These are phyloP conservation scores for Cryphonectria carpinicola DNA, from an alignment of 2,329 filamentous ascomycete genomes.

Conservation along the genomic window DNA sequence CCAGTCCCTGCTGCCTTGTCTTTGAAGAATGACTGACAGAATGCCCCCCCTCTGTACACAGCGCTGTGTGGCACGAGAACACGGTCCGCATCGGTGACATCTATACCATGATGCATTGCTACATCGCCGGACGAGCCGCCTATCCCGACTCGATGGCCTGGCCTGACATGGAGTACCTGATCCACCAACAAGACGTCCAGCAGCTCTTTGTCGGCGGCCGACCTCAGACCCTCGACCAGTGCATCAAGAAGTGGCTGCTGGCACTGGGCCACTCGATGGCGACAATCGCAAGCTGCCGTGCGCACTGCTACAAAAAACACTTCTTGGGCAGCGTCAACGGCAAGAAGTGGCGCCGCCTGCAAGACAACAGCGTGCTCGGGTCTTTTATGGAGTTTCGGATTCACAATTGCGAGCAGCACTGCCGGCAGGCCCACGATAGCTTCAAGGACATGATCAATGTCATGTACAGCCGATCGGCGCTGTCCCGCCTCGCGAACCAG, in stretches of 20 bases:
- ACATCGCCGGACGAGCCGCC: not conserved
- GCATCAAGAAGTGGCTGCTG: not conserved
- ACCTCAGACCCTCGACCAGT: not conserved
- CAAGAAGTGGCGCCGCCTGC: not conserved
- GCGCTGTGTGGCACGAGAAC: not conserved
- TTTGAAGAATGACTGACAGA: not conserved
- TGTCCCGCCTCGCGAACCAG: not conserved
- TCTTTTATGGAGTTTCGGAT: not conserved
- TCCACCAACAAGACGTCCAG: not conserved
- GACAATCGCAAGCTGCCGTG: too few relatives aligned
- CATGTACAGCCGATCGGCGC: not conserved
- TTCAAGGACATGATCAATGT: not conserved
- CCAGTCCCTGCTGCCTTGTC: not conserved
- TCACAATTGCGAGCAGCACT: not conserved
- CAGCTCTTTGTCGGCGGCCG: not conserved
- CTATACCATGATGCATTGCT: not conserved
- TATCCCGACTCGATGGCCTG: not conserved
- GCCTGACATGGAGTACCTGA: constrained; percentile 4
- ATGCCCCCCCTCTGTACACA: not conserved
- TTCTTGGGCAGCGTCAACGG: too few relatives aligned
- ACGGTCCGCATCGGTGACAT: not conserved
- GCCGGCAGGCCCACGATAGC: not conserved
- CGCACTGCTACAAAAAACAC: too few relatives aligned
- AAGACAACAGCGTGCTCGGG: not conserved
- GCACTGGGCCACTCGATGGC: too few relatives aligned